Conservation (phyloP, 2,329 filamentous ascomycete species). For the Phaeosphaeriaceae sp. region DNA sequence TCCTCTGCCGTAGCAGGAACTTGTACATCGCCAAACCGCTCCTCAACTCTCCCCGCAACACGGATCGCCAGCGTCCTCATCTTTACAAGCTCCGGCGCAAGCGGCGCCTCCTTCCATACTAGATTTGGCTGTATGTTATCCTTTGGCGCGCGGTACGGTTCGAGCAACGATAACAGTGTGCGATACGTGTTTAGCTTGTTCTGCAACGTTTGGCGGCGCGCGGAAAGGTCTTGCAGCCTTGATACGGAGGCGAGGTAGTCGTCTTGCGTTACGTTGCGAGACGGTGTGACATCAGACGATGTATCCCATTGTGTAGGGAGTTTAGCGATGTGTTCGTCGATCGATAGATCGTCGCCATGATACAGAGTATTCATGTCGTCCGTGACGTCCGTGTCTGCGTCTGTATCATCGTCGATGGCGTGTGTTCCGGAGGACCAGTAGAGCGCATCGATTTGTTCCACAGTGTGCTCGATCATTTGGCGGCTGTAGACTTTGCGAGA, state of each 20-base stretch:
- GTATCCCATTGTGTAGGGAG: slow-evolving; percentile 39
- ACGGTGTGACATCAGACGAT: slow-evolving; percentile 19
- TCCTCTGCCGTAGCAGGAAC: slow-evolving; percentile 36
- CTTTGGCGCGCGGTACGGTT: slow-evolving; percentile 58
- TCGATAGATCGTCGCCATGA: slow-evolving; percentile 39
- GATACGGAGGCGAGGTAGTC: slow-evolving; percentile 49
- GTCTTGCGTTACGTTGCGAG: slow-evolving; percentile 32
- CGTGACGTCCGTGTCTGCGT: slow-evolving; percentile 40
- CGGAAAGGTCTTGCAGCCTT: slow-evolving; percentile 56
- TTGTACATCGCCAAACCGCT: slow-evolving; percentile 37
- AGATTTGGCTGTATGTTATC: slow-evolving; percentile 68
- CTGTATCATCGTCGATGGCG: slow-evolving; percentile 26
- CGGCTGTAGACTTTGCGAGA: slow-evolving; percentile 69
- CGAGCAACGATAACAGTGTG: slow-evolving; percentile 58
- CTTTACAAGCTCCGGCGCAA: slow-evolving; percentile 70
- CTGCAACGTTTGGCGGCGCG: slow-evolving; percentile 57
- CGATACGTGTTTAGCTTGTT: slow-evolving; percentile 56
- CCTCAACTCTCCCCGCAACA: slow-evolving; percentile 44
- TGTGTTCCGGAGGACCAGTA: slow-evolving; percentile 61
- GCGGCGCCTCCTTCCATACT: slow-evolving; percentile 67
- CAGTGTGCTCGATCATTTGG: slow-evolving; percentile 72
- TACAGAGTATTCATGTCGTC: slow-evolving; percentile 48
- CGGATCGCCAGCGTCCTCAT: slow-evolving; percentile 64
- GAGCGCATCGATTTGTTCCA: slow-evolving; percentile 72
- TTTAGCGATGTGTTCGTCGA: slow-evolving; percentile 43